Evolutionary conservation across 225 moss, liverwort and hornwort species (phyloP).

Genomic region (Takakia lepidozioides): DNA sequence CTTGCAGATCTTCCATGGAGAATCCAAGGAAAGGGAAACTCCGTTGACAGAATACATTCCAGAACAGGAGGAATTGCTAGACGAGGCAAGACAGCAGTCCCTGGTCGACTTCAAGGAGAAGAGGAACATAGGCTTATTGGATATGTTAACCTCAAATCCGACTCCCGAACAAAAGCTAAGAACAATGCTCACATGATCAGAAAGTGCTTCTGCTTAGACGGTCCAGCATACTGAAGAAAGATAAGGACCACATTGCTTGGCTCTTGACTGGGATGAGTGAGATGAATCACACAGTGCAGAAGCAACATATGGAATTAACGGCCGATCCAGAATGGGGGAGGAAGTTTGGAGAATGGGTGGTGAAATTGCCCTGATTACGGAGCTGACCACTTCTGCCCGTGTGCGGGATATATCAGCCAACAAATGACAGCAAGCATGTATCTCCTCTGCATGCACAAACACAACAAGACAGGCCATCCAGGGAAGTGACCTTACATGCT

Average conservation of each 20-base stretch:
- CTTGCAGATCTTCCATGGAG: conserved; percentile 16
- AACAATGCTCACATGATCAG: conserved; percentile 1
- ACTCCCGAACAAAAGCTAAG: conserved; percentile 5
- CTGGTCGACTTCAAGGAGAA: no score
- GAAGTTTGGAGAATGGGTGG: conserved; percentile 22
- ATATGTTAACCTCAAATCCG: conserved; percentile 6
- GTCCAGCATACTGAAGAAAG: conserved; percentile 10
- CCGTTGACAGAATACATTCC: conserved; percentile 1
- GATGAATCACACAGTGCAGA: conserved; percentile 8
- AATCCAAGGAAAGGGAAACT: conserved; percentile 18
- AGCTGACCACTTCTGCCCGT: no score
- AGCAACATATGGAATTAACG: conserved; percentile 14
- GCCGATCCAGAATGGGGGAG: conserved; percentile 17
- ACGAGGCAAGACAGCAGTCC: no score
- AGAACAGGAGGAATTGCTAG: conserved; percentile 5
- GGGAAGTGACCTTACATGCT: no score
- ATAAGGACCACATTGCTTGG: conserved; percentile 10
- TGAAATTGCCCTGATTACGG: conserved; percentile 14
- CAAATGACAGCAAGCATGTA: no score
- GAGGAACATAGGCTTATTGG: not conserved
- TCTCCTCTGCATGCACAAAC: no score
- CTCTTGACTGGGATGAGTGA: conserved; percentile 4
- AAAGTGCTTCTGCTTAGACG: conserved; percentile 1
- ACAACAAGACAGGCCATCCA: no score
- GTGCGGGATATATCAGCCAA: no score